Percentiles rank a stretch among this genome's conserved stretches.
Conservation (phyloP, 2,329 filamentous ascomycete species). For the Fusarium anthophilum region DNA sequence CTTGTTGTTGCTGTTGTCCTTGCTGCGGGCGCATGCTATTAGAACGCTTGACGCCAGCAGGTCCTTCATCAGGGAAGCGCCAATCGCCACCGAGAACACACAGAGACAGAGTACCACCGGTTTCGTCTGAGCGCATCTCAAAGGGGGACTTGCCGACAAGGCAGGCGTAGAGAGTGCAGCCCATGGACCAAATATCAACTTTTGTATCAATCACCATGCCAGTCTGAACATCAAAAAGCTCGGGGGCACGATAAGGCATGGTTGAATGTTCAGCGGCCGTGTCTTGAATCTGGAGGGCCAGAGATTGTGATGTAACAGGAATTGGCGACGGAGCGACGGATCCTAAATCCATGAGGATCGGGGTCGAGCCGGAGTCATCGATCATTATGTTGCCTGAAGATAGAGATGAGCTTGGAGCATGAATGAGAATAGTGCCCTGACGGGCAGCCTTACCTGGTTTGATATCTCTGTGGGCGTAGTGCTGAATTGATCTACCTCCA, state of each 20-base stretch:
- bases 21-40: constrained; percentile 50
- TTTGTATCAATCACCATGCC: constrained; percentile 93
- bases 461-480: constrained; percentile 95
- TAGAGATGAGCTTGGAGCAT: background rate
- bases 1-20: constrained; percentile 45
- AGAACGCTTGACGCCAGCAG: constrained; percentile 61
- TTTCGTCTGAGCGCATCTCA: constrained; percentile 95
- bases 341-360: constrained; percentile 97
- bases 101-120: constrained; percentile 89
- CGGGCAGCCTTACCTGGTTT: constrained; percentile 78
- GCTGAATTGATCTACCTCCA: constrained; percentile 69
- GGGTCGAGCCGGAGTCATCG: constrained; percentile 84
- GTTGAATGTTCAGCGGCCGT: constrained; percentile 95
- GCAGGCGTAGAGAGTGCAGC: constrained; percentile 97
- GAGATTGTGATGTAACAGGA: constrained; percentile 86
- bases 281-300: constrained; percentile 93
- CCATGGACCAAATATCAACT: constrained; percentile 96
- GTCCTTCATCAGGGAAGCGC: constrained; percentile 91
- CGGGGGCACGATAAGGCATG: constrained; percentile 97
- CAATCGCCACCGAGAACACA: constrained; percentile 95
- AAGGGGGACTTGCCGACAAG: constrained; percentile 97
- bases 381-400: constrained; percentile 93
- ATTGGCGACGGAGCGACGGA: constrained; percentile 89
- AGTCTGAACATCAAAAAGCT: constrained; percentile 97
- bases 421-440: background rate